phyloP scores from a whole-genome alignment of 768 basidiomycete species.

The Leccinum broughii region DNA sequence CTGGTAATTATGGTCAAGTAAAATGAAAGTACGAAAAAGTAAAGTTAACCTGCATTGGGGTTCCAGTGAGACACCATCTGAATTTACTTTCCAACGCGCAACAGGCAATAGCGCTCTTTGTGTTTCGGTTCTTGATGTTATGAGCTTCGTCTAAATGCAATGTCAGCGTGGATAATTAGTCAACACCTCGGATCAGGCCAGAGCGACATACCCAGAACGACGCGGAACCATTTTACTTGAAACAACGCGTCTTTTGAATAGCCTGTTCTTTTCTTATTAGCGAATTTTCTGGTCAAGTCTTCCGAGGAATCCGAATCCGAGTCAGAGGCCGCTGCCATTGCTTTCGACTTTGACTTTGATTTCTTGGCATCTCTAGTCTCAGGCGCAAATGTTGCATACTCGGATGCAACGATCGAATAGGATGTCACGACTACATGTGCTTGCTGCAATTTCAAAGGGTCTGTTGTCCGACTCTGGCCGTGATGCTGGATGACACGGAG shows the following conservation, averaged over 20 bases:
- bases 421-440: conserved; percentile 84
- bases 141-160: conserved; percentile 80
- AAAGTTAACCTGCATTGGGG: conserved; percentile 55
- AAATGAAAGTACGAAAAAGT: background rate
- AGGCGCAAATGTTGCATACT: conserved; percentile 57
- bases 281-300: conserved; percentile 40
- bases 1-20: conserved; percentile 31
- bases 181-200: background rate
- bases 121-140: conserved; percentile 86
- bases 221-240: conserved; percentile 76
- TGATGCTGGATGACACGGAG: conserved; percentile 83
- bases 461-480: conserved; percentile 70
- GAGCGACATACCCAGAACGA: conserved; percentile 69
- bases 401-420: conserved; percentile 81
- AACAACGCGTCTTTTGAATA: conserved; percentile 69
- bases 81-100: conserved; percentile 75
- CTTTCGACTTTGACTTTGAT: conserved; percentile 36
- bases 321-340: conserved; percentile 26
- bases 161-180: background rate
- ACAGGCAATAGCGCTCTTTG: conserved; percentile 77
- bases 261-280: conserved; percentile 42
- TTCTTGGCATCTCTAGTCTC: conserved; percentile 55
- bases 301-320: conserved; percentile 40
- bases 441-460: conserved; percentile 51
- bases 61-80: conserved; percentile 88